Evolutionary conservation across 305 asterid genomes (phyloP), one percentile per base, ranked within the genome.

Genomic region (Fraxinus albicans): DNA sequence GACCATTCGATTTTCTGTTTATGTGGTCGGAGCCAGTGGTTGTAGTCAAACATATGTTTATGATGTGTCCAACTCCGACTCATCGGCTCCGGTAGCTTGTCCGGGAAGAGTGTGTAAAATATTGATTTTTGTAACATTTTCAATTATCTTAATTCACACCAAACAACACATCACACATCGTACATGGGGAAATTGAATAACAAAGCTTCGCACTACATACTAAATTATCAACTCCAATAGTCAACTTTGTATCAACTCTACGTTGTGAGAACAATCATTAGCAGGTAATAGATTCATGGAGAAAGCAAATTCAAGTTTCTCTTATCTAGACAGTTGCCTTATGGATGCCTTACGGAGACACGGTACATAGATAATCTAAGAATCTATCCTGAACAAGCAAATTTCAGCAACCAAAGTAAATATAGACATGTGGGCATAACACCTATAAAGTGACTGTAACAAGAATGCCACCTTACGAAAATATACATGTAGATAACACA

Each of bases 361-460:
- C 34, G 3, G 31, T 0, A 65, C 35, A 65, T 27, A 21, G 34
- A 65, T 65, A 65, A 65, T 8, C 34, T 25, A 65, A 23, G 33
- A 25, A 65, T 23, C 73, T 8, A 23, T 21, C 17, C 34, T 0
- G 35, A 33, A 21, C 3, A 2, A 65, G 73, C 73, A 38, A 67
- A 81, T 42, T 40, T 65, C 69, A 81, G 34, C 40, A 81, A 78
- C 60, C 83, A 72, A 60, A 77, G 72, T 40, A 50, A 76, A 33
- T 74, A 80, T 31, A 78, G 73, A 47, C 70, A 73, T 13, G 33
- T 78, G 74, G 67, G n/a, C 47, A 25, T 34, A 82, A 81, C 36
- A 63, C 76, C 33, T 53, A 60, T 15, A 84, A 65, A 19, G 73
- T 80, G 53, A 23, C 2, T 25, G 15, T 19, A 19, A 73, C 77